Percentiles rank a stretch among this genome's conserved stretches.
phyloP scores from a whole-genome alignment of 805 yeast genomes.

The Yamadazyma akitaensis region DNA sequence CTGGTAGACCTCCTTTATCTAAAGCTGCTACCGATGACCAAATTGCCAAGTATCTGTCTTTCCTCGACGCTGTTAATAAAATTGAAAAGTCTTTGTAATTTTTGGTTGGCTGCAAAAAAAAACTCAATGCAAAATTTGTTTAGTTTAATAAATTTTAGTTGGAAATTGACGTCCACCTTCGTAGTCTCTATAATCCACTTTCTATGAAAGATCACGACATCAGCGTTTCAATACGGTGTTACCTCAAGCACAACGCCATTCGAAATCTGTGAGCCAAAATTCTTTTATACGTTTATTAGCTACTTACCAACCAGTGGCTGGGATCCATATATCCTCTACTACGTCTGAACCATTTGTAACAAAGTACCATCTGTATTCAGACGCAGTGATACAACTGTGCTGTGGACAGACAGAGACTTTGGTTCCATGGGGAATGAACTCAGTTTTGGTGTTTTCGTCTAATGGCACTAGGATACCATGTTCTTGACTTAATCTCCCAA shows the following conservation, averaged over 20 bases:
- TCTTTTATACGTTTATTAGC: not conserved
- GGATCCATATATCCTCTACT: conserved; percentile 63
- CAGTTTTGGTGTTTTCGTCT: conserved; percentile 20
- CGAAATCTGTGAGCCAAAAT: not conserved
- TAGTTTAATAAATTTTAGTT: too few relatives aligned
- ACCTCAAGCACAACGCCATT: too few relatives aligned
- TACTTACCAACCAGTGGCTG: conserved; percentile 31
- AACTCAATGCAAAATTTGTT: too few relatives aligned
- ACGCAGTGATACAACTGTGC: conserved; percentile 72
- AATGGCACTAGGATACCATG: conserved; percentile 68
- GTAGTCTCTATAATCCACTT: too few relatives aligned
- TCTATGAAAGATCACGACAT: too few relatives aligned
- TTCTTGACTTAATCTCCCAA: conserved; percentile 72
- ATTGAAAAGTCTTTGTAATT: conserved; percentile 13
- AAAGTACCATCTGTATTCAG: conserved; percentile 55
- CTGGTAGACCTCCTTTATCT: conserved; percentile 31
- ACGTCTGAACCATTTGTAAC: conserved; percentile 40
- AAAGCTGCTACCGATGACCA: conserved; percentile 8
- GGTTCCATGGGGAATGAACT: conserved; percentile 51
- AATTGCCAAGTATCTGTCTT: conserved; percentile 14
- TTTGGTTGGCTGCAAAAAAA: not conserved
- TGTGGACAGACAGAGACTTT: conserved; percentile 59
- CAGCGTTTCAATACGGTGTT: too few relatives aligned
- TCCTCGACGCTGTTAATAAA: conserved; percentile 13
- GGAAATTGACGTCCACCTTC: too few relatives aligned